These are phyloP conservation scores for Podila clonocystis DNA, from an alignment of 192 early-diverging fungal genomes.

Conservation along the genomic window DNA sequence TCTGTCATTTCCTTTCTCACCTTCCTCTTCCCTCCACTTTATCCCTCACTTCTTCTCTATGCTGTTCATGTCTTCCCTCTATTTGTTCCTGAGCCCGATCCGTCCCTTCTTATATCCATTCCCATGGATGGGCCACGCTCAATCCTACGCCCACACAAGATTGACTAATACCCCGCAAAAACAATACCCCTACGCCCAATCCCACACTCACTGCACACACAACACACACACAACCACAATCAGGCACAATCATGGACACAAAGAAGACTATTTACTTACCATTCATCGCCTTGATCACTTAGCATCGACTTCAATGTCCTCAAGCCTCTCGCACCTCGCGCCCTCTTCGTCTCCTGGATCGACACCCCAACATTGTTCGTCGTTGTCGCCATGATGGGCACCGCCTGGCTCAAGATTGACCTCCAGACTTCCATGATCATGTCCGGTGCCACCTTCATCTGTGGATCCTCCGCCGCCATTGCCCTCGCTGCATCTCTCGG, in stretches of 20 bases:
- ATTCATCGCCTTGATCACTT: background rate
- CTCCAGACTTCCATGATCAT: conserved; percentile 61
- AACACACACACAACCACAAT: background rate
- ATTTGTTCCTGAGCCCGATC: background rate
- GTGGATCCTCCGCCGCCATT: conserved; percentile 62
- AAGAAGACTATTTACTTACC: background rate
- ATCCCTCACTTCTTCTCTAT: background rate
- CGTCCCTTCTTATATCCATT: background rate
- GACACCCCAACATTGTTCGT: conserved; percentile 64
- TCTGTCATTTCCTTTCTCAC: background rate
- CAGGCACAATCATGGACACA: background rate
- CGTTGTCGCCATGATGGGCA: conserved; percentile 57
- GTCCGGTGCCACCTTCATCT: conserved; percentile 64
- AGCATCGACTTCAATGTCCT: conserved; percentile 60
- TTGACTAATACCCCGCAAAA: background rate
- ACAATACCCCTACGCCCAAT: too few species aligned
- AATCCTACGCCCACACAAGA: conserved; percentile 36
- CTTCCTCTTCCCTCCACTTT: too few species aligned
- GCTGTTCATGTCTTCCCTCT: background rate
- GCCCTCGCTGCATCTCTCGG: conserved; percentile 56
- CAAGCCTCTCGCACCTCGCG: conserved; percentile 57
- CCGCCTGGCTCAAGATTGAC: conserved; percentile 57
- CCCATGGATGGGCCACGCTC: background rate
- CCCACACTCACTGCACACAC: background rate
- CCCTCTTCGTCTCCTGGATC: conserved; percentile 64